phyloP scores from a whole-genome alignment of 1,139 yeast genomes.

The Blastobotrys persicus region DNA sequence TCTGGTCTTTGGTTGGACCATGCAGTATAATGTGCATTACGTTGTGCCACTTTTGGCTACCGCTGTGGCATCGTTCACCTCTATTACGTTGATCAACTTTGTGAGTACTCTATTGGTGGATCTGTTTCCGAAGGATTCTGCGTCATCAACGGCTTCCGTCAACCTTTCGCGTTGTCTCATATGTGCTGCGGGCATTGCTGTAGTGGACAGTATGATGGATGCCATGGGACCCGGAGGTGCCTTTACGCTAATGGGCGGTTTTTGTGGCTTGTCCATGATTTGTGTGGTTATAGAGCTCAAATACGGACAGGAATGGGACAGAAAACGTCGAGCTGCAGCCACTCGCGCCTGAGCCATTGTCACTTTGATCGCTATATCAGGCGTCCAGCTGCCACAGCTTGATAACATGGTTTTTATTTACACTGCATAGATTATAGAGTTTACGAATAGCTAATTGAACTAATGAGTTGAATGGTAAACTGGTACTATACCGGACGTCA shows the following conservation, averaged over 20 bases:
- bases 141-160: conserved; percentile 59
- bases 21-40: conserved; percentile 48
- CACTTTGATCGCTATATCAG: too few species aligned
- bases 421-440: background rate
- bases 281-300: conserved; percentile 21
- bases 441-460: background rate
- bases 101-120: conserved; percentile 60
- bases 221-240: conserved; percentile 61
- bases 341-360: too few species aligned
- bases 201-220: conserved; percentile 53
- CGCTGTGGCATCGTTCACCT: conserved; percentile 48
- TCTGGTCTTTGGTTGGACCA: conserved; percentile 69
- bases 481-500: too few species aligned
- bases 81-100: conserved; percentile 51
- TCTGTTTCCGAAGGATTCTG: conserved; percentile 55
- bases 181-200: conserved; percentile 64
- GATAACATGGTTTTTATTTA: background rate
- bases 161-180: conserved; percentile 59
- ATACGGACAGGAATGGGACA: conserved; percentile 7
- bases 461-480: too few species aligned
- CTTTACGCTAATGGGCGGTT: conserved; percentile 53
- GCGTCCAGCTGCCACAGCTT: too few species aligned
- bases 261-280: conserved; percentile 31
- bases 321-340: conserved; percentile 3
- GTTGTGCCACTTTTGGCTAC: conserved; percentile 57